Evolutionary conservation across 2,329 filamentous ascomycete species (phyloP).

Genomic region (Periconia digitata): DNA sequence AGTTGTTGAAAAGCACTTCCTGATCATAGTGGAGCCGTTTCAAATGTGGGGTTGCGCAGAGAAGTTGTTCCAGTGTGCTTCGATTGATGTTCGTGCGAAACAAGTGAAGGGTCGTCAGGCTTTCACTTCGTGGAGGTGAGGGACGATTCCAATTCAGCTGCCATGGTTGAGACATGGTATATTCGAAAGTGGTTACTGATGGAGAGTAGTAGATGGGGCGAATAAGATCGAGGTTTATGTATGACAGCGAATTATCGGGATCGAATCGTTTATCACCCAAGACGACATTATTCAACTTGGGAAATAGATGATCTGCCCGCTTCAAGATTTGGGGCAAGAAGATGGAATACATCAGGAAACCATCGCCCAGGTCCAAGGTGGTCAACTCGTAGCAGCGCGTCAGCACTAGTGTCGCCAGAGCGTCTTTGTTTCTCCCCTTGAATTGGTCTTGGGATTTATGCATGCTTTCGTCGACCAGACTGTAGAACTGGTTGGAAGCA

Average conservation of each 20-base stretch:
- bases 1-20: conserved; percentile 20
- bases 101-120: conserved; percentile 18
- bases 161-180: conserved; percentile 26
- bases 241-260: conserved; percentile 15
- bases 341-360: conserved; percentile 27
- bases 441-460: conserved; percentile 22
- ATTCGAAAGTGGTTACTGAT: conserved; percentile 20
- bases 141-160: conserved; percentile 20
- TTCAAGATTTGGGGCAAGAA: conserved; percentile 28
- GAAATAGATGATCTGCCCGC: conserved; percentile 21
- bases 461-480: conserved; percentile 25
- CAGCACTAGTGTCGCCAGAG: conserved; percentile 22
- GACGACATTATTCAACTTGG: conserved; percentile 16
- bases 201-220: conserved; percentile 25
- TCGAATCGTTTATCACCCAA: conserved; percentile 20
- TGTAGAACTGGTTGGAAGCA: conserved; percentile 23
- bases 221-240: conserved; percentile 27
- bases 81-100: conserved; percentile 27
- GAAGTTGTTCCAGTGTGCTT: conserved; percentile 19
- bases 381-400: conserved; percentile 19
- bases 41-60: conserved; percentile 20
- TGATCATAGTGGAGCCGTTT: conserved; percentile 23
- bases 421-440: conserved; percentile 22
- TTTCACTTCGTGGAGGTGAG: conserved; percentile 15
- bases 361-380: conserved; percentile 22